Evolutionary conservation across 805 yeast genomes (phyloP).

Genomic region (Saccharomycopsis vini): DNA sequence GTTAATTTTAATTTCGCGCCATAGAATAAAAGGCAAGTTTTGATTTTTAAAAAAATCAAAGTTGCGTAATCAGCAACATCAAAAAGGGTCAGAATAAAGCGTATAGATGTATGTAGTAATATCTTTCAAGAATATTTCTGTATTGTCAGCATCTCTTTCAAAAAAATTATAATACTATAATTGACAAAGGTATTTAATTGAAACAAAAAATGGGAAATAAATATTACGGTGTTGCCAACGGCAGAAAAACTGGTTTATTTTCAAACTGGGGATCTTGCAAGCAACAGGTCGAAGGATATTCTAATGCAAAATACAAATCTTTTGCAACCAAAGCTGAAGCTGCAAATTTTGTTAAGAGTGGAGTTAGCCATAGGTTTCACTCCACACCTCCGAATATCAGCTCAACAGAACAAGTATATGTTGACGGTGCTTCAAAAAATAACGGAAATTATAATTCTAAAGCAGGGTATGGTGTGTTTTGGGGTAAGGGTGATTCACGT

Average conservation of each 20-base stretch:
- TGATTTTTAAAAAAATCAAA: too few species aligned
- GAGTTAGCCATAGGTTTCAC: neutral
- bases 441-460: constrained; percentile 39
- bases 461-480: constrained; percentile 75
- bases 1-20: too few species aligned
- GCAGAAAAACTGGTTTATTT: constrained; percentile 50
- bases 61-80: too few species aligned
- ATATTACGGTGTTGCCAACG: constrained; percentile 25
- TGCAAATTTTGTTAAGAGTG: constrained; percentile 30
- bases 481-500: constrained; percentile 44
- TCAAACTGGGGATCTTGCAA: constrained; percentile 50
- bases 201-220: constrained; percentile 7
- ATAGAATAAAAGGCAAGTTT: too few species aligned
- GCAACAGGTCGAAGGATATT: constrained; percentile 43
- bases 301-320: constrained; percentile 49
- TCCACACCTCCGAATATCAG: too few species aligned
- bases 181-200: too few species aligned
- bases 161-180: too few species aligned
- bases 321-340: constrained; percentile 46
- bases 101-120: too few species aligned
- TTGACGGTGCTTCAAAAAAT: constrained; percentile 70
- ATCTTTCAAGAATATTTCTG: too few species aligned
- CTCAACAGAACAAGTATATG: constrained; percentile 35
- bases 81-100: too few species aligned
- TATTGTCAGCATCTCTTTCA: too few species aligned